Conservation (phyloP, 2,329 filamentous ascomycete genomes). For the Aureobasidium sp. region DNA sequence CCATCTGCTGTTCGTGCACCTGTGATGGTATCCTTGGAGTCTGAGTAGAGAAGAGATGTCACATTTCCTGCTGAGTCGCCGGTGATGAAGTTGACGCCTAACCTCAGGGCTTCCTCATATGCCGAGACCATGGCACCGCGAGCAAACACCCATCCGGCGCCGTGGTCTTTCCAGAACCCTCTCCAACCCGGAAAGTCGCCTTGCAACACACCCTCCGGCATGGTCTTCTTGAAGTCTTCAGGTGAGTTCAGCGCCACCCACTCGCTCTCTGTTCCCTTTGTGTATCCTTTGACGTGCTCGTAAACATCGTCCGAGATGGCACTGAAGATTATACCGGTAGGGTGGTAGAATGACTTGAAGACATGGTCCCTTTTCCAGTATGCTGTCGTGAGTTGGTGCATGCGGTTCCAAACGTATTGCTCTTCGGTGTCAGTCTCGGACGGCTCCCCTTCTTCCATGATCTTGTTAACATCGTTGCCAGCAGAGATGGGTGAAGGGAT, state of each 20-base stretch:
- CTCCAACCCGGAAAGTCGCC: conserved; percentile 46
- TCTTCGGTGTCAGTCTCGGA: conserved; percentile 24
- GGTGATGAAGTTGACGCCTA: conserved; percentile 45
- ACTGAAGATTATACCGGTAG: conserved; percentile 43
- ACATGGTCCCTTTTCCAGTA: conserved; percentile 40
- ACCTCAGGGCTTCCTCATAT: conserved; percentile 37
- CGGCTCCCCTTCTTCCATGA: conserved; percentile 36
- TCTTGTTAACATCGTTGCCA: conserved; percentile 48
- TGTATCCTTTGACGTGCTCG: conserved; percentile 32
- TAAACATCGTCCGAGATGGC: conserved; percentile 37
- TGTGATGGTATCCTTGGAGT: conserved; percentile 29
- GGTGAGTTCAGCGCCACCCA: conserved; percentile 32
- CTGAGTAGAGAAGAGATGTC: conserved; percentile 32
- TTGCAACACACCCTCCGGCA: conserved; percentile 47
- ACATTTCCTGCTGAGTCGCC: conserved; percentile 35
- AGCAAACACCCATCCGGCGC: conserved; percentile 50
- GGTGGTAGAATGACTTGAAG: conserved; percentile 40
- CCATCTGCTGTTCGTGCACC: conserved; percentile 42
- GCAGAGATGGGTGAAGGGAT: conserved; percentile 43
- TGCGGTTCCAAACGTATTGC: conserved; percentile 29
- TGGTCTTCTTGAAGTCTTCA: conserved; percentile 43
- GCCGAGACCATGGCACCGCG: conserved; percentile 42
- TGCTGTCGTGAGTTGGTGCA: conserved; percentile 32
- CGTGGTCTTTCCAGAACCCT: conserved; percentile 40
- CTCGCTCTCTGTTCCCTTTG: conserved; percentile 25